phyloP scores from a whole-genome alignment of 176 grass and related monocot genomes.

The Stipa capillata region DNA sequence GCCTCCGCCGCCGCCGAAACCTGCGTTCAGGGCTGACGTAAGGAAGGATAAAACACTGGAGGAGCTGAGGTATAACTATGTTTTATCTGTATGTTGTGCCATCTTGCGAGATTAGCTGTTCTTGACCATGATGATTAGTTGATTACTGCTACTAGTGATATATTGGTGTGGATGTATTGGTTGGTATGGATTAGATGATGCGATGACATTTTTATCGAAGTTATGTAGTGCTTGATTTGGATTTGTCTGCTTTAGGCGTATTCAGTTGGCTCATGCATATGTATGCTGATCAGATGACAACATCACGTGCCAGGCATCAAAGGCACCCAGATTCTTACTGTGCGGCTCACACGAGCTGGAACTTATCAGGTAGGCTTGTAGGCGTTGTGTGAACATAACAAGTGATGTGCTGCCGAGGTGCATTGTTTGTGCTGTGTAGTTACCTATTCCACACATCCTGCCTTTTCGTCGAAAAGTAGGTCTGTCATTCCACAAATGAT shows the following conservation, averaged over 20 bases:
- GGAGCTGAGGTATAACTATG: constrained; percentile 46
- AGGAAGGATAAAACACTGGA: constrained; percentile 31
- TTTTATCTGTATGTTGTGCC: background rate
- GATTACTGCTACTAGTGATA: background rate
- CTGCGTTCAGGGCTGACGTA: background rate
- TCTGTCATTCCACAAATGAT: background rate
- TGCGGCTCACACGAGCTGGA: background rate
- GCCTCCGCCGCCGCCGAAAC: constrained; percentile 45
- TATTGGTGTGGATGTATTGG: background rate
- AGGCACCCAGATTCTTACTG: background rate
- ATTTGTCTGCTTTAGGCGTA: background rate
- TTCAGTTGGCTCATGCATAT: background rate
- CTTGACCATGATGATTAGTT: background rate
- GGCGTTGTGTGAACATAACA: background rate
- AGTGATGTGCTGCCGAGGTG: background rate
- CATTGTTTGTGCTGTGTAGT: background rate
- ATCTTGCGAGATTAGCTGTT: background rate
- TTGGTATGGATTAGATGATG: background rate
- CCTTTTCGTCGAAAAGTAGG: background rate
- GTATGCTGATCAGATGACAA: background rate
- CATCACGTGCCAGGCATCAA: background rate
- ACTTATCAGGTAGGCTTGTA: background rate
- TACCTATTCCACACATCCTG: background rate
- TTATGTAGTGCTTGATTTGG: background rate
- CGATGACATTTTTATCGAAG: background rate